These are phyloP conservation scores for Trichocomaceae sp. DNA, from an alignment of 2,329 filamentous ascomycete species.

Conservation along the genomic window DNA sequence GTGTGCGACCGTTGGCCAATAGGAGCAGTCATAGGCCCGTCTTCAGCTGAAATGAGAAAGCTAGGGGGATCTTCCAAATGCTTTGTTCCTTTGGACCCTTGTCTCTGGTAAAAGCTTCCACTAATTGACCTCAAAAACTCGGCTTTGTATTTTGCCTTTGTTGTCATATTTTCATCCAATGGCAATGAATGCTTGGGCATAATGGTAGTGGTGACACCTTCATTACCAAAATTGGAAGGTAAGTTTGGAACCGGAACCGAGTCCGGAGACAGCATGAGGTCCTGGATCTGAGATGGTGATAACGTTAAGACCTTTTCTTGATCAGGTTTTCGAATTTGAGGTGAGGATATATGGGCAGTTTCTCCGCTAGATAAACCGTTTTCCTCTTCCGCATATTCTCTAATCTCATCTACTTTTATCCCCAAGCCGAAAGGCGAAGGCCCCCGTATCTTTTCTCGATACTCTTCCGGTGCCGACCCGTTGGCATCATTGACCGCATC, in stretches of 20 bases:
- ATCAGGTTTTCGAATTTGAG: conserved; percentile 7
- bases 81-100: conserved; percentile 8
- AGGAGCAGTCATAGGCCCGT: conserved; percentile 18
- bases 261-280: conserved; percentile 44
- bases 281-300: conserved; percentile 45
- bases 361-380: neutral
- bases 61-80: conserved; percentile 21
- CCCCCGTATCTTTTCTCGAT: neutral
- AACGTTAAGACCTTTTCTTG: conserved; percentile 42
- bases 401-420: conserved; percentile 2
- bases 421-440: conserved; percentile 8
- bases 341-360: neutral
- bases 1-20: conserved; percentile 26
- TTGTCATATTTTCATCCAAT: conserved; percentile 23
- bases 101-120: conserved; percentile 11
- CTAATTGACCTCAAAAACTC: conserved; percentile 19
- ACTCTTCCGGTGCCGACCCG: neutral
- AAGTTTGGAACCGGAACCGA: conserved; percentile 42
- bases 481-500: neutral
- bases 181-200: conserved; percentile 14
- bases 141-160: conserved; percentile 16
- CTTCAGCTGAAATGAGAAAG: conserved; percentile 17
- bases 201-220: neutral
- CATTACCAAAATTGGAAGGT: conserved; percentile 8
- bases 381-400: neutral